Percentiles rank a stretch among this genome's conserved stretches.
Conservation (phyloP, 2,329 filamentous ascomycete species). For the Epichloe sibirici region DNA sequence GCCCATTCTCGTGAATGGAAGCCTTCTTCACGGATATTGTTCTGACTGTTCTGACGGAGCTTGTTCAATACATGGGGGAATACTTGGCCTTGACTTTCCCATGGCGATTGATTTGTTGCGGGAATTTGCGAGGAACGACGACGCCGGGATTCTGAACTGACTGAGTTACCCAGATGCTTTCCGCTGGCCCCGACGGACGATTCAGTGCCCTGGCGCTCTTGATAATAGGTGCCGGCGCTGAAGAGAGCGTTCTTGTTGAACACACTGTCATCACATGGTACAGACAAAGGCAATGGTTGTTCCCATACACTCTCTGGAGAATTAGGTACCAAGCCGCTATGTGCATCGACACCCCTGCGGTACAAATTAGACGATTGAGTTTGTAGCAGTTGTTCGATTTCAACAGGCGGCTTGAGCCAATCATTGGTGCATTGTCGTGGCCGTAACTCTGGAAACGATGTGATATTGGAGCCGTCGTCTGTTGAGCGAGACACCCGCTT, state of each 20-base stretch:
- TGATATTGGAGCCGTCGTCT: conserved; percentile 16
- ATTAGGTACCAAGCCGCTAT: conserved; percentile 8
- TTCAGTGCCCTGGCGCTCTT: conserved; percentile 2
- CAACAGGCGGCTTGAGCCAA: conserved; percentile 16
- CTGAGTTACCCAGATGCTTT: conserved; percentile 13
- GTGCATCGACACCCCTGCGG: conserved; percentile 20
- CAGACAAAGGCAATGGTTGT: conserved; percentile 6
- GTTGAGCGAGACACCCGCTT: conserved; percentile 4
- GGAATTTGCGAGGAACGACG: conserved; percentile 15
- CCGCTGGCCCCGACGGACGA: conserved; percentile 2
- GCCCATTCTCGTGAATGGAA: not conserved
- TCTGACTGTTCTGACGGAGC: conserved; percentile 16
- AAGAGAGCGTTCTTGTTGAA: conserved; percentile 16
- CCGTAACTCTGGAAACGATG: conserved; percentile 22
- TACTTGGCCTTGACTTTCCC: conserved; percentile 7
- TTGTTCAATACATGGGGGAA: conserved; percentile 17
- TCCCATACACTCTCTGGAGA: conserved; percentile 5
- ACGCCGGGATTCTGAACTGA: conserved; percentile 14
- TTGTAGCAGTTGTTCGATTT: conserved; percentile 8
- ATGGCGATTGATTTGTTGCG: conserved; percentile 3
- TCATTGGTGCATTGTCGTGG: conserved; percentile 21
- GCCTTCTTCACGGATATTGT: conserved; percentile 10
- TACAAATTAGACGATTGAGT: conserved; percentile 12
- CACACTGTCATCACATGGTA: conserved; percentile 8
- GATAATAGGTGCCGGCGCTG: not conserved